These are phyloP conservation scores for Volvariella volvacea DNA, from an alignment of 1,284 basidiomycete genomes.

Conservation along the genomic window DNA sequence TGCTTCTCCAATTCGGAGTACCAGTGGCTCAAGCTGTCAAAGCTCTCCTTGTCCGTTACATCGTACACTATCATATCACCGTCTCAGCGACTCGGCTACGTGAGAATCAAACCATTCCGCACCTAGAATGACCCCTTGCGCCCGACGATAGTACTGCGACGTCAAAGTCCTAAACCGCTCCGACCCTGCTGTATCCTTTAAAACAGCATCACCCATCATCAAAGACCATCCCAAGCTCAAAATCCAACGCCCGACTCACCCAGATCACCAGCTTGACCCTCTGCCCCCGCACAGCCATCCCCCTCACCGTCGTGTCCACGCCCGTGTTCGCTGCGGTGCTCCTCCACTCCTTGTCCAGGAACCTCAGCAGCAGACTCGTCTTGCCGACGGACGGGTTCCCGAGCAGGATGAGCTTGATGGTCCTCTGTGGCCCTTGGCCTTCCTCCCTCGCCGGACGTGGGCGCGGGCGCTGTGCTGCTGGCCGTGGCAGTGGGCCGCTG, in stretches of 20 bases:
- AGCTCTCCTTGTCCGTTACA: constrained; percentile 85
- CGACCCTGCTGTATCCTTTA: constrained; percentile 85
- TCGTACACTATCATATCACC: constrained; percentile 72
- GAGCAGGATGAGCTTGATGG: constrained; percentile 69
- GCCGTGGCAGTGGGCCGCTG: too few species aligned
- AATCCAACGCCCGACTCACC: constrained; percentile 34
- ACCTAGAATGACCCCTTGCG: constrained; percentile 92
- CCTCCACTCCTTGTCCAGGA: constrained; percentile 95
- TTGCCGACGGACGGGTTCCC: constrained; percentile 94
- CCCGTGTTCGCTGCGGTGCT: constrained; percentile 95
- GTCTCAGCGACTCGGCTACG: not conserved
- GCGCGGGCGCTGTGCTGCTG: too few species aligned
- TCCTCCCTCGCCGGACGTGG: too few species aligned
- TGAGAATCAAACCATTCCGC: constrained; percentile 12
- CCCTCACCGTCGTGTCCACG: constrained; percentile 72
- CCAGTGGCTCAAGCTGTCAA: constrained; percentile 90
- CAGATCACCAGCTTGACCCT: constrained; percentile 80
- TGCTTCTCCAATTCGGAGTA: constrained; percentile 94
- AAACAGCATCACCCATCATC: not conserved
- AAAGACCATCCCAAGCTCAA: not conserved
- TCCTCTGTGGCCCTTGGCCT: too few species aligned
- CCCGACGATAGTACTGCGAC: constrained; percentile 87
- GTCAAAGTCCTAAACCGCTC: constrained; percentile 91
- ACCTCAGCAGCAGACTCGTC: constrained; percentile 86
- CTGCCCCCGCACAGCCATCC: constrained; percentile 75